These are phyloP conservation scores for Sugiyamaella lignohabitans DNA, from an alignment of 805 yeast genomes.

Conservation along the genomic window DNA sequence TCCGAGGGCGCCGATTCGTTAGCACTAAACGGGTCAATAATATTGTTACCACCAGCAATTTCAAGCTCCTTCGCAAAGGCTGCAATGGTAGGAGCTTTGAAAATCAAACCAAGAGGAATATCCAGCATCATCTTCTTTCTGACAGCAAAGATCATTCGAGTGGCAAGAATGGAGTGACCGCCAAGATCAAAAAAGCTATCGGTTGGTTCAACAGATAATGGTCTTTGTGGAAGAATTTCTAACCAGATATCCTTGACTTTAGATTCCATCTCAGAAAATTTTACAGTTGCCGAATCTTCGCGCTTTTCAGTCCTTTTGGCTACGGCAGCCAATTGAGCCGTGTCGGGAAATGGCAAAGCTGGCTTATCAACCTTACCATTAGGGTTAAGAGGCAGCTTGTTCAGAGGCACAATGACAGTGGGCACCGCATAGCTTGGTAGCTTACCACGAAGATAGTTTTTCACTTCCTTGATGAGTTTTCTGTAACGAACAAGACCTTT, in stretches of 20 bases:
- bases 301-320: constrained; percentile 37
- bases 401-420: constrained; percentile 79
- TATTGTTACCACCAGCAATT: constrained; percentile 41
- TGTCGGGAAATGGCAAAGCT: constrained; percentile 88
- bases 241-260: constrained; percentile 80
- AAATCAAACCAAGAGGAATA: constrained; percentile 83
- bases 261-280: constrained; percentile 57
- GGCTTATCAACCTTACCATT: constrained; percentile 98
- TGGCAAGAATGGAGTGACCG: constrained; percentile 95
- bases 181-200: constrained; percentile 97
- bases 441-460: constrained; percentile 76
- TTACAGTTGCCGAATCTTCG: constrained; percentile 36
- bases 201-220: constrained; percentile 64
- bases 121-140: constrained; percentile 73
- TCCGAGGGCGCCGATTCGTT: constrained; percentile 31
- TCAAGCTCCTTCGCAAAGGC: constrained; percentile 72
- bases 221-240: constrained; percentile 74
- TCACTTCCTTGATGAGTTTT: constrained; percentile 71
- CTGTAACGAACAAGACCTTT: constrained; percentile 71
- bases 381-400: constrained; percentile 86
- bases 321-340: constrained; percentile 75
- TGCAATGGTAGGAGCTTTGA: constrained; percentile 80
- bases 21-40: constrained; percentile 11
- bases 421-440: constrained; percentile 94
- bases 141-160: constrained; percentile 91